These are phyloP conservation scores for Scheffersomyces stambukii DNA, from an alignment of 1,139 yeast species.

Conservation along the genomic window DNA sequence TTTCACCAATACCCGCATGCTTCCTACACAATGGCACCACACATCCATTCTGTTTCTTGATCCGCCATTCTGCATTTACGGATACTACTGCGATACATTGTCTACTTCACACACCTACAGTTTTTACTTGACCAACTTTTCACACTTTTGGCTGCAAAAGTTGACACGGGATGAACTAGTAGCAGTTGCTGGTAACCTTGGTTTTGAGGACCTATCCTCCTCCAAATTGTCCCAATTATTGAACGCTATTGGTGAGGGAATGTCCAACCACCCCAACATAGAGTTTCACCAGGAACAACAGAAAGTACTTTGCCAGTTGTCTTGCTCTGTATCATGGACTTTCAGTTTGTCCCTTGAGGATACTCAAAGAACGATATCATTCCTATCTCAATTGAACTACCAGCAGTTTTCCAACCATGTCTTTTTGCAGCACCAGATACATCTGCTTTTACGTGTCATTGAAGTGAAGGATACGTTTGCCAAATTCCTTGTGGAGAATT, in stretches of 20 bases:
- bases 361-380: constrained; percentile 8
- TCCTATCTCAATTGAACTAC: constrained; percentile 18
- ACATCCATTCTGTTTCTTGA: constrained; percentile 3
- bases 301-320: constrained; percentile 4
- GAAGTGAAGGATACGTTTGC: constrained; percentile 31
- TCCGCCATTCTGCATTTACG: constrained; percentile 10
- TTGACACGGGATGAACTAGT: constrained; percentile 14
- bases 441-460: constrained; percentile 19
- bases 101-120: constrained; percentile 15
- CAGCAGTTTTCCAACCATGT: constrained; percentile 23
- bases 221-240: constrained; percentile 10
- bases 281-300: constrained; percentile 1
- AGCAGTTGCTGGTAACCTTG: constrained; percentile 16
- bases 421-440: constrained; percentile 17
- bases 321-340: constrained; percentile 17
- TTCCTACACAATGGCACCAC: constrained; percentile 9
- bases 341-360: constrained; percentile 14
- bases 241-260: constrained; percentile 1
- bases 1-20: no score
- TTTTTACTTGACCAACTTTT: constrained; percentile 25
- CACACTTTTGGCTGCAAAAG: constrained; percentile 24
- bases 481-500: constrained; percentile 32
- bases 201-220: constrained; percentile 21
- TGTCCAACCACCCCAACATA: constrained; percentile 1
- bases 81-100: constrained; percentile 8